phyloP scores from a whole-genome alignment of 345 rosid species.

The Pistacia vera region DNA sequence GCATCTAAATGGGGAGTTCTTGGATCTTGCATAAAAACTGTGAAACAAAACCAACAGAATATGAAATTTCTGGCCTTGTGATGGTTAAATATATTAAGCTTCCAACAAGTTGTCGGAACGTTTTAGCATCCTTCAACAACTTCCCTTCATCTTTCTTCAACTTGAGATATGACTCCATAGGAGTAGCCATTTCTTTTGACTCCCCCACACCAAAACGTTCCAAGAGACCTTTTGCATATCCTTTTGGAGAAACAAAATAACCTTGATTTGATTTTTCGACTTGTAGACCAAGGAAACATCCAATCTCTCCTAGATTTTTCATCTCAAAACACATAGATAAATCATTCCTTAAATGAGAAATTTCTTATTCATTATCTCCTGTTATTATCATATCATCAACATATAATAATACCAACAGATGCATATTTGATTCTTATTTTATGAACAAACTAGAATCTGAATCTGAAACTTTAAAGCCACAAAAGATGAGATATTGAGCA shows the following conservation, averaged over 20 bases:
- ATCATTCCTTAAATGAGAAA: neutral
- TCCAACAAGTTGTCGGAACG: neutral
- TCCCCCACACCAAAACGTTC: neutral
- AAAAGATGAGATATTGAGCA: neutral
- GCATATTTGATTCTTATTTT: neutral
- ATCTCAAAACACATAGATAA: constrained; percentile 8
- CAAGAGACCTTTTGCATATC: neutral
- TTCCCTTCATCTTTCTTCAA: constrained; percentile 11
- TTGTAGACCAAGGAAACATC: constrained; percentile 16
- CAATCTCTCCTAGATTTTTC: constrained; percentile 8
- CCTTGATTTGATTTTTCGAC: neutral
- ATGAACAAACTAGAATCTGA: constrained; percentile 8
- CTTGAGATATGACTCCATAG: neutral
- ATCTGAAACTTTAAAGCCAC: constrained; percentile 1
- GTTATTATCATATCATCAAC: constrained; percentile 19
- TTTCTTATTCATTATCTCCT: neutral
- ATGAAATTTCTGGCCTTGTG: neutral
- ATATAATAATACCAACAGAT: neutral
- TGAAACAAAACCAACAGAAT: constrained; percentile 11
- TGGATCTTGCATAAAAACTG: constrained; percentile 15
- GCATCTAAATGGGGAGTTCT: neutral
- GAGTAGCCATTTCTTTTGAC: constrained; percentile 3
- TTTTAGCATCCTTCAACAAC: neutral
- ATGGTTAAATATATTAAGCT: constrained; percentile 9
- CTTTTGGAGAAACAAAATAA: neutral